Evolutionary conservation across 352 stramenopile genomes (phyloP), one percentile per base, ranked within the genome.

Genomic region (Phytophthora colocasiae): DNA sequence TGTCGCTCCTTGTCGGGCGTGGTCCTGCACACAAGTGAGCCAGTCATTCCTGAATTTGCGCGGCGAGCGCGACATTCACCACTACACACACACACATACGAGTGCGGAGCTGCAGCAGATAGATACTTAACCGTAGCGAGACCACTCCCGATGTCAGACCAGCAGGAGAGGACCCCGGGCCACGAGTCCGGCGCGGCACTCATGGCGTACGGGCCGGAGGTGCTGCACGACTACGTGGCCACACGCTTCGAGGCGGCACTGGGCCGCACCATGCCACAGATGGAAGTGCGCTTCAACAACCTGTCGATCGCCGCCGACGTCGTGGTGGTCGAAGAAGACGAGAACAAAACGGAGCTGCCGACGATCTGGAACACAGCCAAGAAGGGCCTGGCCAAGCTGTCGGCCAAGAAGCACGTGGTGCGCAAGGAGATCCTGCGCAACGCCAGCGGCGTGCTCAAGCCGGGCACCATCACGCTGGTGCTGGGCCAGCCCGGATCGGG

Each of bases 401-500:
- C 57, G 14, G 62, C 68, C 60, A 73, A 71, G 53, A 85, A 85
- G 55, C 58, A 72, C 56, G 66, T 76, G n/a, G 60, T 84, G 41
- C 63, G 58, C 29, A 78, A 80, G 50, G 58, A 78, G 36, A 89
- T 89, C 54, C 68, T 89, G 44, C 65, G 81, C 38, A 64, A 80
- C 31, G 65, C 75, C 57, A 87, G 71, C 39, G 77, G 77, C 34
- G 71, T 83, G 17, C 60, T 89, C 51, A 77, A 78, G 34, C 79
- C 77, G 2, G 79, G 71, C 7, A 73, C 65, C 24, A 73, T 73
- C 46, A 63, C 65, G 2, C 52, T 73, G 24, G 39, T 72, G 41
- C 46, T 72, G 31, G 64, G 64, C n/a, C 64, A 72, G 46, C 63
- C 63, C 6, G 64, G 64, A 7, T 68, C 63, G 19, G 57, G 63